A percentile compares a stretch with the other conserved stretches of the same genome.
Conservation (phyloP, 2,329 filamentous ascomycete species). For the Talaromyces sp. region DNA sequence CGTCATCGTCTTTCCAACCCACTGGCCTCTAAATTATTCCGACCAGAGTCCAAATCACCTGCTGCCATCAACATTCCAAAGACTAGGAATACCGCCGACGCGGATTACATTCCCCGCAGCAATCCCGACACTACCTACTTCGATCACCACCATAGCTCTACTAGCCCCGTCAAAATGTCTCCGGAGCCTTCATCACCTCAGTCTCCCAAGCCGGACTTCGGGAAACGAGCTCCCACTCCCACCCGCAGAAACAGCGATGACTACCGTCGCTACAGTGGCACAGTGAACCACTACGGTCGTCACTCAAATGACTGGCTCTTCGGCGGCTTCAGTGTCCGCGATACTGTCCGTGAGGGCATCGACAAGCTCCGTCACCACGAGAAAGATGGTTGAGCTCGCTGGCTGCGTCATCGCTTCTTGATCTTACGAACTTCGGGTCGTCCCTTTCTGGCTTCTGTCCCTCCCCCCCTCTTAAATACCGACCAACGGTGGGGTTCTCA, state of each 20-base stretch:
- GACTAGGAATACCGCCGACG: constrained; percentile 9
- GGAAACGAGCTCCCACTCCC: constrained; percentile 22
- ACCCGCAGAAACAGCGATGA: constrained; percentile 35
- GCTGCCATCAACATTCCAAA: constrained; percentile 22
- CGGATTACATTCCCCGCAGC: constrained; percentile 21
- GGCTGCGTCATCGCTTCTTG: not conserved
- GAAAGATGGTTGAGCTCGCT: constrained; percentile 29
- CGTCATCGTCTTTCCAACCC: constrained; percentile 12
- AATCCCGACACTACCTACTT: constrained; percentile 16
- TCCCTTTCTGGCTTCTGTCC: not conserved
- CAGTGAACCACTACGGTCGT: constrained; percentile 50
- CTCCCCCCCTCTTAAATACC: not conserved
- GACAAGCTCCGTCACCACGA: constrained; percentile 36
- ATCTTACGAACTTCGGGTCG: not conserved
- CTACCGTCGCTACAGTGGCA: constrained; percentile 44
- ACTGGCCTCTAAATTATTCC: constrained; percentile 22
- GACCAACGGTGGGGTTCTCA: not conserved
- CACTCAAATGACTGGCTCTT: constrained; percentile 58
- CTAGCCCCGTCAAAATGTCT: constrained; percentile 26
- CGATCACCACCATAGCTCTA: constrained; percentile 16
- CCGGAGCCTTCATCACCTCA: constrained; percentile 16
- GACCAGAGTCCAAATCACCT: constrained; percentile 25
- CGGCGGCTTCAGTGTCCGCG: constrained; percentile 50
- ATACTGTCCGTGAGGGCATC: constrained; percentile 47
- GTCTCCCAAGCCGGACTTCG: constrained; percentile 19